These are phyloP conservation scores for Mucuna pruriens DNA, from an alignment of 306 rosid genomes.

Conservation along the genomic window DNA sequence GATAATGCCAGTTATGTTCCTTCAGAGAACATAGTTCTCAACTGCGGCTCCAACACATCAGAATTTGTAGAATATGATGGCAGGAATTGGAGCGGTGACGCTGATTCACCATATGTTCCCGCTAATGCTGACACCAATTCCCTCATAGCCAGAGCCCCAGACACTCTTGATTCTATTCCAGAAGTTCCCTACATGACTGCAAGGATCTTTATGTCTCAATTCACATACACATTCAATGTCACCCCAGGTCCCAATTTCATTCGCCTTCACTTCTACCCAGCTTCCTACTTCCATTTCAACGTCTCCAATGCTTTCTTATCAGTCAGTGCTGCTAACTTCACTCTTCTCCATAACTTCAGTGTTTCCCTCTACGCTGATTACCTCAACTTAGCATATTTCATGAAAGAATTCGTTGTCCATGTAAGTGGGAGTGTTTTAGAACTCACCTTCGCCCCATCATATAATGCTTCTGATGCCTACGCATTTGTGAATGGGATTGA, in stretches of 20 bases:
- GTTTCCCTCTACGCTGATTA: constrained; percentile 49
- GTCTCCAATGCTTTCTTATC: constrained; percentile 43
- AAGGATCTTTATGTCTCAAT: constrained; percentile 43
- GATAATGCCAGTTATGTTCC: constrained; percentile 31
- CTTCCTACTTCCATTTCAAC: constrained; percentile 32
- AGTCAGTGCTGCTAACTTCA: constrained; percentile 40
- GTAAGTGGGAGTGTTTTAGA: constrained; percentile 36
- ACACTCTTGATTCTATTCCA: constrained; percentile 14
- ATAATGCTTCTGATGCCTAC: constrained; percentile 43
- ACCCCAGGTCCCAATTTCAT: constrained; percentile 53
- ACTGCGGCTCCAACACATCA: constrained; percentile 40
- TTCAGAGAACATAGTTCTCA: constrained; percentile 42
- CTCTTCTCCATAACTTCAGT: constrained; percentile 51
- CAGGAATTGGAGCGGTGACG: constrained; percentile 45
- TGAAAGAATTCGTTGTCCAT: constrained; percentile 47
- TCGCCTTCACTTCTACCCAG: constrained; percentile 50
- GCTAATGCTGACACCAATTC: constrained; percentile 33
- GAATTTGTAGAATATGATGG: constrained; percentile 34
- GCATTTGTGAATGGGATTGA: constrained; percentile 47
- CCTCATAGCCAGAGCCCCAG: constrained; percentile 6
- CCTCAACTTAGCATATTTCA: constrained; percentile 34
- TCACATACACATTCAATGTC: constrained; percentile 46
- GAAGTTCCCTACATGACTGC: constrained; percentile 47
- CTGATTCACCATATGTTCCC: constrained; percentile 29
- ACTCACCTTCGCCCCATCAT: constrained; percentile 45